A percentile compares a stretch with the other conserved stretches of the same genome.
These are phyloP conservation scores for Phytophthora ohioensis DNA, from an alignment of 352 stramenopile species.

Conservation along the genomic window DNA sequence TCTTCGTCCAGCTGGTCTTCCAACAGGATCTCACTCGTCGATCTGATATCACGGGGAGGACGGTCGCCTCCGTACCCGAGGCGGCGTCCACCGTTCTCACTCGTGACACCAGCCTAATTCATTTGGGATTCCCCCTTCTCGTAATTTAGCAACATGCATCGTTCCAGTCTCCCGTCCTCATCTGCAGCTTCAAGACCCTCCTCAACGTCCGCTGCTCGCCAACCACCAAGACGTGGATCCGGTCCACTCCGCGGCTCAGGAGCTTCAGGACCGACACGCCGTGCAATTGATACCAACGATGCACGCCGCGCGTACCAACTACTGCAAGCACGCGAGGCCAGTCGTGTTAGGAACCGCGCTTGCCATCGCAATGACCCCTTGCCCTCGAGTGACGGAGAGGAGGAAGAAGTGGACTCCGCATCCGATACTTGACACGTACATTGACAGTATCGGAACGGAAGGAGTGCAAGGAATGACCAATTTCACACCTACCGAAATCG, in stretches of 20 bases:
- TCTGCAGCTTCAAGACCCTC: neutral
- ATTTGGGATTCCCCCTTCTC: neutral
- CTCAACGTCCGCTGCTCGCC: too few species aligned
- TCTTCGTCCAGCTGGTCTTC: too few species aligned
- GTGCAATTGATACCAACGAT: neutral
- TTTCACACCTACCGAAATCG: constrained; percentile 4
- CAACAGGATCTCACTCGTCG: too few species aligned
- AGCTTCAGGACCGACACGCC: neutral
- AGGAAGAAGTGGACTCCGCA: neutral
- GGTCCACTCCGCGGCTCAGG: neutral
- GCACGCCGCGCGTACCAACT: neutral
- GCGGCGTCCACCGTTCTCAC: too few species aligned
- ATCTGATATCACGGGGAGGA: too few species aligned
- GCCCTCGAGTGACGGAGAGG: neutral
- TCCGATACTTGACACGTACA: neutral
- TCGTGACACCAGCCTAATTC: too few species aligned
- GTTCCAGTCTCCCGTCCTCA: neutral
- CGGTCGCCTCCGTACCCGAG: too few species aligned
- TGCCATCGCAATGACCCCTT: neutral
- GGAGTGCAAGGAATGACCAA: neutral
- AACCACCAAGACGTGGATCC: neutral
- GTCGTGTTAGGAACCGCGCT: neutral
- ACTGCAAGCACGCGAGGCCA: neutral
- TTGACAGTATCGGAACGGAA: neutral
- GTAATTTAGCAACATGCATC: neutral